Base-by-base conservation (phyloP, 345 rosid genomes). In the Citrus inodora region DNA sequence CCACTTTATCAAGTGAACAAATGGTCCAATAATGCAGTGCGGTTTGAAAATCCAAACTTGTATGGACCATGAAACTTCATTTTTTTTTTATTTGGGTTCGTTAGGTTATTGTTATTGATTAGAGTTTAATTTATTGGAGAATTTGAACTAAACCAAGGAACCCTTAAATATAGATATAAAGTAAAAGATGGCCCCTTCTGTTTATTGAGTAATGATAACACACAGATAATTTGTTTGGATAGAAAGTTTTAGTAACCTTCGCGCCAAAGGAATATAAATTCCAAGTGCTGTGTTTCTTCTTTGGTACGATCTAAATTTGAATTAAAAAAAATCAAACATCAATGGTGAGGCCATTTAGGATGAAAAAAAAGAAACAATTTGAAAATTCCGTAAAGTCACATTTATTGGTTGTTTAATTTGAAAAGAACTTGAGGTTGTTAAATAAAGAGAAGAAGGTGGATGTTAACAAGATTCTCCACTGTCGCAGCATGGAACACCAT, bases 231-330 rank as follows among this genome's bases (percentile, higher is more conserved):
- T 33, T 19, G 74, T 48, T 68, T 40, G 25, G 55, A 40, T 13
- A 32, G 6, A 4, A 4, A 38, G 2, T 27, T 74, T 38, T 4
- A 10, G 28, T 30, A 24, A 13, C 33, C 78, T 79, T 28, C 71
- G 85, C 76, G 79, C 82, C 80, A 62, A 77, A 82, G 77, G 11
- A 4, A 71, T 80, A 83, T 75, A 55, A 81, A 81, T 35, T 46
- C 11, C 19, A 59, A 56, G 51, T 48, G 70, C 53, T 60, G 7
- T 24, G 53, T 35, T 40, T 22, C 58, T 53, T 17, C 21, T 21
- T 19, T 6, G 28, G 37, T 6, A 11, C 0, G 16, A 30, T 77
- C 73, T 3, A 72, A 78, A 60, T 28, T 78, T 75, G 77, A 69
- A 77, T 17, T 56, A 0, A 17, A 56, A 21, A 25, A 25, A 56